Base-by-base conservation (phyloP, 2,329 filamentous ascomycete species). In the Biscogniauxia mediterranea region DNA sequence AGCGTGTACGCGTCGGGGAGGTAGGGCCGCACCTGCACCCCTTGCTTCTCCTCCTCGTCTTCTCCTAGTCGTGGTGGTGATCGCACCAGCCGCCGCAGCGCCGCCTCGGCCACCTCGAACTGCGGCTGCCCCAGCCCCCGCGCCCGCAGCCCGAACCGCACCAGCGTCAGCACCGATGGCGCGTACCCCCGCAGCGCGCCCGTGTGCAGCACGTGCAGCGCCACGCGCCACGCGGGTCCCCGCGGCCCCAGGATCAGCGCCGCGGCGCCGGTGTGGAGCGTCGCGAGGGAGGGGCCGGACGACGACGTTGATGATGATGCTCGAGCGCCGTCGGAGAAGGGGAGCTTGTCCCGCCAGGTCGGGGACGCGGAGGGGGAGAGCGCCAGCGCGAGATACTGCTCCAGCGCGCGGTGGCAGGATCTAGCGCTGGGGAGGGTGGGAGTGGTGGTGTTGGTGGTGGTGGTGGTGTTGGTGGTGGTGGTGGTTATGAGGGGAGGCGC, bases 1-100 rank as follows among this genome's bases (percentile, higher is more conserved):
- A 78, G 63, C 0, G 77, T 78, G 11, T 76, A 73, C 1, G 72
- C 73, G 60, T 80, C 71, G 15, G 77, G 72, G 52, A 64, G 65
- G 6, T 57, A 58, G 23, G 17, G n/a, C n/a, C n/a, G n/a, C n/a
- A n/a, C 57, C 60, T 49, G 51, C 57, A 13, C 32, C 38, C 50
- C 28, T 55, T 5, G 11, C 49, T 49, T 28, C 57, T 21, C 52
- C n/a, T n/a, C n/a, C n/a, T n/a, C n/a, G n/a, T n/a, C n/a, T n/a
- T n/a, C n/a, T n/a, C n/a, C n/a, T n/a, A n/a, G n/a, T n/a, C n/a
- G n/a, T n/a, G n/a, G n/a, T n/a, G n/a, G n/a, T n/a, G n/a, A n/a
- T n/a, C n/a, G n/a, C n/a, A n/a, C n/a, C n/a, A 57, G 52, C 52
- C 19, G n/a, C 17, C 53, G 58, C 63, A 74, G 70, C 9, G 66